A percentile compares a stretch with the other conserved stretches of the same genome.
phyloP scores from a whole-genome alignment of 1,284 basidiomycete species.

The Gomphus sp. region DNA sequence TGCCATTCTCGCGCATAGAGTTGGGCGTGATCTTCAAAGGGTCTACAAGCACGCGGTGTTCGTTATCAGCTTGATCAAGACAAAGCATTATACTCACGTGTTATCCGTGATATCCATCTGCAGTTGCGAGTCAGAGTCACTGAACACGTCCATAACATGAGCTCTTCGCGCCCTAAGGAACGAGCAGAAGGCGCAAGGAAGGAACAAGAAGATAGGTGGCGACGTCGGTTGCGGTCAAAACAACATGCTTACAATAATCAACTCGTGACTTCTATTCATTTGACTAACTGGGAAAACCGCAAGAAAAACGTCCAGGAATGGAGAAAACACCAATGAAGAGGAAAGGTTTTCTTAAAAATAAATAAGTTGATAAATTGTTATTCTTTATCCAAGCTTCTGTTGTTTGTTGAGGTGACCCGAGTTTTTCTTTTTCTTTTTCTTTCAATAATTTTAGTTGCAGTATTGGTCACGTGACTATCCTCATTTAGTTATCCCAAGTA shows the following conservation, averaged over 20 bases:
- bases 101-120: not conserved
- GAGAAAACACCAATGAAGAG: not conserved
- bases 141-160: not conserved
- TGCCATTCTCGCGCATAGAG: not conserved
- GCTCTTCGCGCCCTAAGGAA: not conserved
- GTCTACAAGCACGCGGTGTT: not conserved
- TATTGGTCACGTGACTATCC: too few relatives aligned
- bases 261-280: slow-evolving; percentile 1
- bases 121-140: not conserved
- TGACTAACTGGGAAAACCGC: not conserved
- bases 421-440: too few relatives aligned
- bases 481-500: too few relatives aligned
- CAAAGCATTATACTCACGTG: not conserved
- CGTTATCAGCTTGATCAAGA: not conserved
- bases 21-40: not conserved
- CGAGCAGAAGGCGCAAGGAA: not conserved
- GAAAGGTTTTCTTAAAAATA: not conserved
- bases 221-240: not conserved
- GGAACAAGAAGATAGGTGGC: too few relatives aligned
- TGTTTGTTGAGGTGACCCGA: too few relatives aligned
- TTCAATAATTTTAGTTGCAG: too few relatives aligned
- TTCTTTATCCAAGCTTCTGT: too few relatives aligned
- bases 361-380: not conserved
- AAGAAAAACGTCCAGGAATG: not conserved
- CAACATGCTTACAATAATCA: not conserved